Evolutionary conservation across 1,284 basidiomycete genomes (phyloP).

Genomic region (Tilletiaria anomala): DNA sequence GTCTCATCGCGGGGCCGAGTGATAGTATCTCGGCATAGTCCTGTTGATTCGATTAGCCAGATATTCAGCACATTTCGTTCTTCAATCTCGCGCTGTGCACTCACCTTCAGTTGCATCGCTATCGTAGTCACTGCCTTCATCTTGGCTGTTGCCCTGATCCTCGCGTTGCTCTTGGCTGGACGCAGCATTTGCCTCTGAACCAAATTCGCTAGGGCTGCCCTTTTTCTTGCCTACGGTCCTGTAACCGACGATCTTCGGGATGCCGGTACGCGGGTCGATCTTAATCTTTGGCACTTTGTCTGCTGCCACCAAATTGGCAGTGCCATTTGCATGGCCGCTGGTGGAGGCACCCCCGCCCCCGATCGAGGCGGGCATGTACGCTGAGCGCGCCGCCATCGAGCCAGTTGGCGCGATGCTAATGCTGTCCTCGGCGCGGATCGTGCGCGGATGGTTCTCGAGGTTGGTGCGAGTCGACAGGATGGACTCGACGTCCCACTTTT

Average conservation of each 20-base stretch:
- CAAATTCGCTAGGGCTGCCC: too few species aligned
- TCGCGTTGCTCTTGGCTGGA: neutral
- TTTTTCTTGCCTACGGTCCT: neutral
- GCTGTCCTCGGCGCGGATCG: constrained; percentile 21
- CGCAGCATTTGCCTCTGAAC: too few species aligned
- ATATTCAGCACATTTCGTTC: constrained; percentile 44
- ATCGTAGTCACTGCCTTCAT: constrained; percentile 3
- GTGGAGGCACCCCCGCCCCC: constrained; percentile 11
- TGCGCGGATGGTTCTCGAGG: constrained; percentile 34
- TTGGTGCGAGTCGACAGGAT: constrained; percentile 36
- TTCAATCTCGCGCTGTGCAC: neutral
- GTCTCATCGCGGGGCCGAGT: constrained; percentile 7
- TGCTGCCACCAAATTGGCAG: constrained; percentile 1
- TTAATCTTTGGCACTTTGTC: constrained; percentile 18
- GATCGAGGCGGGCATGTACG: neutral
- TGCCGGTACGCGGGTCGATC: constrained; percentile 29
- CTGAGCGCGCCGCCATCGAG: constrained; percentile 1
- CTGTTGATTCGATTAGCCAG: too few species aligned
- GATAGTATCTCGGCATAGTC: neutral
- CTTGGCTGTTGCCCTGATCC: constrained; percentile 1
- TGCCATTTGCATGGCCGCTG: too few species aligned
- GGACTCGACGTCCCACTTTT: constrained; percentile 38
- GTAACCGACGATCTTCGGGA: constrained; percentile 28
- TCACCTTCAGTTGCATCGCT: constrained; percentile 7
- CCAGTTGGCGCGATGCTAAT: constrained; percentile 9